phyloP scores from a whole-genome alignment of 2,329 filamentous ascomycete species.

The Colletotrichum spaethianum region DNA sequence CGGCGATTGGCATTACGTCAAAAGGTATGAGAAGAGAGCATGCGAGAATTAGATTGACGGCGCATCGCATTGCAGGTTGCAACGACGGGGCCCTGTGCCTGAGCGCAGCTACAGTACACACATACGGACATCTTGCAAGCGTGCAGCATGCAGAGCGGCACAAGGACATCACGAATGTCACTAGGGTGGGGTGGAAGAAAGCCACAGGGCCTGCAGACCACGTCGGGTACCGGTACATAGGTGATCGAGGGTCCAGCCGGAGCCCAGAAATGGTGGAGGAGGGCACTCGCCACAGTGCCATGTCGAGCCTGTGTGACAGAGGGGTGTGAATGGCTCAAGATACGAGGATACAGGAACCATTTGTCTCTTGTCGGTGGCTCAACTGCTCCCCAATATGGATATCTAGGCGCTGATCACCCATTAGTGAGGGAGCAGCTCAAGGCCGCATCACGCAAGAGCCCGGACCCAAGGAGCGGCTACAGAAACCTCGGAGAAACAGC shows the following conservation, averaged over 20 bases:
- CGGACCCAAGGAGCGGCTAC: neutral
- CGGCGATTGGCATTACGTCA: neutral
- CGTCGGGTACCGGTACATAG: slow-evolving; percentile 38
- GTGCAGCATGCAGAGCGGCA: slow-evolving; percentile 37
- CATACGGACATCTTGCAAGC: slow-evolving; percentile 1
- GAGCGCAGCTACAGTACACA: slow-evolving; percentile 8
- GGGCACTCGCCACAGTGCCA: slow-evolving; percentile 27
- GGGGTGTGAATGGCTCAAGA: slow-evolving; percentile 22
- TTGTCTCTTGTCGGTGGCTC: slow-evolving; percentile 19
- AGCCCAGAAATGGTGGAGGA: neutral
- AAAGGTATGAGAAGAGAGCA: neutral
- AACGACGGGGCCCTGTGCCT: slow-evolving; percentile 18
- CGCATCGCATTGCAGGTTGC: slow-evolving; percentile 18
- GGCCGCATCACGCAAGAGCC: neutral
- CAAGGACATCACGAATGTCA: slow-evolving; percentile 16
- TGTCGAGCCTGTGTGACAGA: slow-evolving; percentile 2
- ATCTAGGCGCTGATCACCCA: slow-evolving; percentile 29
- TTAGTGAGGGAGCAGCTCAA: neutral
- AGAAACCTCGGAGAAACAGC: slow-evolving; percentile 4
- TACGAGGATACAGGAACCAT: slow-evolving; percentile 21
- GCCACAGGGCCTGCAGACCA: slow-evolving; percentile 16
- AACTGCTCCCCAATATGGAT: slow-evolving; percentile 28
- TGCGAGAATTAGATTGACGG: neutral
- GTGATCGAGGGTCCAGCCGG: neutral
- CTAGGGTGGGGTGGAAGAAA: slow-evolving; percentile 18